Conservation (phyloP, 1,284 basidiomycete genomes). For the Ganoderma lucidum region DNA sequence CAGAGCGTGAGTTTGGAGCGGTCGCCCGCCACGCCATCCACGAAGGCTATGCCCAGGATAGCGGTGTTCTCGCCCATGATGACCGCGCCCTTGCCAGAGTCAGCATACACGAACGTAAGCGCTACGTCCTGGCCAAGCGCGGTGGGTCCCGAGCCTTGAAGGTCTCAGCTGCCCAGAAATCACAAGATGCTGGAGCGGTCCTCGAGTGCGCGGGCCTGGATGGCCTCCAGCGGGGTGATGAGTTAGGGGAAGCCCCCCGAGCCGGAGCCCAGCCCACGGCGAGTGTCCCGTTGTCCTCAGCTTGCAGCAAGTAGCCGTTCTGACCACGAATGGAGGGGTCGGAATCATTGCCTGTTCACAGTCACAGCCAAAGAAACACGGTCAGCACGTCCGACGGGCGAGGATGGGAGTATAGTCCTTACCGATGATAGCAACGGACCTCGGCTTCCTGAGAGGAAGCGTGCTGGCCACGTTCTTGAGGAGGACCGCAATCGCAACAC, state of each 20-base stretch:
- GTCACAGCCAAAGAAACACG: no score
- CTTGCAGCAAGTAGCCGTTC: conserved; percentile 74
- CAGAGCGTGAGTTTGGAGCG: conserved; percentile 79
- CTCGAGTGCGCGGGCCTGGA: conserved; percentile 63
- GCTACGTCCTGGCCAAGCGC: conserved; percentile 66
- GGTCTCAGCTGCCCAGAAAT: conserved; percentile 73
- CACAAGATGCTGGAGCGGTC: conserved; percentile 52
- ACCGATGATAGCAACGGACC: conserved; percentile 66
- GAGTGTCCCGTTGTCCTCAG: conserved; percentile 64
- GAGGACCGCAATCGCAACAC: conserved; percentile 78
- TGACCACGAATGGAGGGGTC: conserved; percentile 75
- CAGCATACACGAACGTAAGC: conserved; percentile 76
- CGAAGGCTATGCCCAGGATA: no score
- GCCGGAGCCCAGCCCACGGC: conserved; percentile 71
- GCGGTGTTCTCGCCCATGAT: no score
- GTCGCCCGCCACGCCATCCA: conserved; percentile 51
- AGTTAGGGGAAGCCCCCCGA: conserved; percentile 45
- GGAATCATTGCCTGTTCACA: conserved; percentile 54
- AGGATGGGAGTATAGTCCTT: conserved; percentile 21
- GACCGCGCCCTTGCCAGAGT: conserved; percentile 69
- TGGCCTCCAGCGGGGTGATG: conserved; percentile 69
- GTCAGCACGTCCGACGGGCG: no score
- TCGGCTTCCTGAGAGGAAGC: conserved; percentile 72
- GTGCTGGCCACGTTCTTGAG: conserved; percentile 79
- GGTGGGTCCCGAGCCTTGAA: conserved; percentile 50